Evolutionary conservation across 2,329 filamentous ascomycete species (phyloP).

Genomic region (Fusarium nurragi): DNA sequence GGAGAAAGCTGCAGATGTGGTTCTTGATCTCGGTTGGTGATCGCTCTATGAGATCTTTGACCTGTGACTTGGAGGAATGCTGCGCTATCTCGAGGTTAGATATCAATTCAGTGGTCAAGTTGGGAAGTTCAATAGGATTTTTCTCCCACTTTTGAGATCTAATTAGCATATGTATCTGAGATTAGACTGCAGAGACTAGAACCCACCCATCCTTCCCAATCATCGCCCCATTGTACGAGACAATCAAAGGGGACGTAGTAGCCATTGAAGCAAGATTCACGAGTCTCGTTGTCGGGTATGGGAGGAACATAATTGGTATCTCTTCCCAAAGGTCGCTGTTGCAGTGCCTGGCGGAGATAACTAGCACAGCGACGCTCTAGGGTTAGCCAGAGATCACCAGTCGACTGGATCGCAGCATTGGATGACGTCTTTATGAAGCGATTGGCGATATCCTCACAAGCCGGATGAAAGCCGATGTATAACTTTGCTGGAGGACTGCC

Average conservation of each 20-base stretch:
- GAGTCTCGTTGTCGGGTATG: background rate
- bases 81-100: background rate
- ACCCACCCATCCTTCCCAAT: conserved; percentile 12
- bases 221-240: background rate
- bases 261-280: accelerated
- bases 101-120: background rate
- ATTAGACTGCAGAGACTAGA: accelerated
- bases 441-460: background rate
- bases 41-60: background rate
- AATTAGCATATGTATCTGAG: background rate
- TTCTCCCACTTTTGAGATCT: background rate
- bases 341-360: too few species aligned
- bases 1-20: background rate
- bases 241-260: background rate
- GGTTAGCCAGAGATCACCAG: background rate
- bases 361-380: conserved; percentile 1
- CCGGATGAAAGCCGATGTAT: background rate
- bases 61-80: background rate
- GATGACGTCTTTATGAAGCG: background rate
- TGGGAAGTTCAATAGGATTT: background rate
- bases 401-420: background rate
- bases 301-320: background rate
- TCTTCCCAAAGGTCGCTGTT: background rate
- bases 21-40: background rate
- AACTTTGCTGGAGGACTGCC: background rate